Evolutionary conservation across 2,329 filamentous ascomycete species (phyloP).

Genomic region (Aureobasidium sp.): DNA sequence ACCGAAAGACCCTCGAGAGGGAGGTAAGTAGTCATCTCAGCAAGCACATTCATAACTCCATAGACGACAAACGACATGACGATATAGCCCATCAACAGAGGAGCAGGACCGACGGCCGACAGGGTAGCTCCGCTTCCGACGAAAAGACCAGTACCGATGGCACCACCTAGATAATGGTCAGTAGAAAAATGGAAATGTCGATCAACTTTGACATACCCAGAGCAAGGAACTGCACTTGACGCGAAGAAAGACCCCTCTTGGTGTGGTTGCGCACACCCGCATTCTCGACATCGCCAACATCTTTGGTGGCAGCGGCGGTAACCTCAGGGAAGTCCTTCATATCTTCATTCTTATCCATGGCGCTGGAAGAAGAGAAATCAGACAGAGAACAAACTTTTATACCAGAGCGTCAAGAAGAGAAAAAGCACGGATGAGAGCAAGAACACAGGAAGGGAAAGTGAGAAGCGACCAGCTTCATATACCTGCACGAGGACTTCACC

Average conservation of each 20-base stretch:
- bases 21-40: slow-evolving; percentile 53
- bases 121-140: slow-evolving; percentile 24
- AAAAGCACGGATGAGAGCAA: background rate
- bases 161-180: background rate
- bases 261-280: slow-evolving; percentile 8
- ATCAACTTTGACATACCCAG: slow-evolving; percentile 34
- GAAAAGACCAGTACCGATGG: slow-evolving; percentile 27
- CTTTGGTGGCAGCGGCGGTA: background rate
- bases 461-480: background rate
- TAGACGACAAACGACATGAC: slow-evolving; percentile 33
- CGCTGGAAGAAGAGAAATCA: background rate
- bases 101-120: slow-evolving; percentile 26
- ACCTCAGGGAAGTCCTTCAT: slow-evolving; percentile 14
- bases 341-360: slow-evolving; percentile 3
- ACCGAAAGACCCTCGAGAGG: slow-evolving; percentile 48
- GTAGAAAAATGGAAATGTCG: background rate
- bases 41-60: slow-evolving; percentile 40
- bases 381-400: background rate
- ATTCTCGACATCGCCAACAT: slow-evolving; percentile 12
- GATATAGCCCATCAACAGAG: slow-evolving; percentile 33
- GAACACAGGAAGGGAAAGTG: background rate
- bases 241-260: slow-evolving; percentile 51
- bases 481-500: background rate
- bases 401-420: background rate
- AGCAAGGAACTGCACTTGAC: slow-evolving; percentile 56